These are phyloP conservation scores for Aspergillus japonicus DNA, from an alignment of 2,329 filamentous ascomycete genomes.

Conservation along the genomic window DNA sequence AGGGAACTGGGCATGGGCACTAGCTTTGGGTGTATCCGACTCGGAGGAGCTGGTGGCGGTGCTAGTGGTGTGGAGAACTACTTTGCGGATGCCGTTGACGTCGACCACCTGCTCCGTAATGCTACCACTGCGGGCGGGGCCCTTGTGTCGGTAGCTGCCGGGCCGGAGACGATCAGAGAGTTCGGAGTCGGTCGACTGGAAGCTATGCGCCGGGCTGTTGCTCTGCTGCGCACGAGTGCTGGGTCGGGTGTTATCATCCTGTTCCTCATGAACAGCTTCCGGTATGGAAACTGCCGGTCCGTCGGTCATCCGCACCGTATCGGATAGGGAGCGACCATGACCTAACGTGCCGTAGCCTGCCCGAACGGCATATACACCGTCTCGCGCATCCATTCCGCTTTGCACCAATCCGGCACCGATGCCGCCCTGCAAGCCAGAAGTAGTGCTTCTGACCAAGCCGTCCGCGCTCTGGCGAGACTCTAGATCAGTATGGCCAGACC, in stretches of 20 bases:
- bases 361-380: constrained; percentile 63
- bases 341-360: constrained; percentile 54
- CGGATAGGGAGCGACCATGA: constrained; percentile 22
- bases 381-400: constrained; percentile 59
- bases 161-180: constrained; percentile 20
- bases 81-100: constrained; percentile 70
- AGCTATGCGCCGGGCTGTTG: constrained; percentile 24
- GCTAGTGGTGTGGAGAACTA: constrained; percentile 69
- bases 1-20: constrained; percentile 8
- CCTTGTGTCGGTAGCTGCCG: constrained; percentile 39
- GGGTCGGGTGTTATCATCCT: constrained; percentile 25
- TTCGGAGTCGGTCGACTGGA: constrained; percentile 23
- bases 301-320: constrained; percentile 26
- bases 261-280: constrained; percentile 32
- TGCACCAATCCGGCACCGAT: constrained; percentile 55
- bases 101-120: constrained; percentile 79
- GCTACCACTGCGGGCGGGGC: constrained; percentile 67
- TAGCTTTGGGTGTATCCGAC: constrained; percentile 17
- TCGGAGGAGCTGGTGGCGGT: constrained; percentile 57
- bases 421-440: constrained; percentile 49
- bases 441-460: constrained; percentile 30
- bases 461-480: constrained; percentile 45
- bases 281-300: constrained; percentile 30
- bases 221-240: constrained; percentile 1
- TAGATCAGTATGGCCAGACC: constrained; percentile 36